Evolutionary conservation across 352 stramenopile genomes (phyloP), one percentile per base, ranked within the genome.

Genomic region (Phytophthora citrophthora): DNA sequence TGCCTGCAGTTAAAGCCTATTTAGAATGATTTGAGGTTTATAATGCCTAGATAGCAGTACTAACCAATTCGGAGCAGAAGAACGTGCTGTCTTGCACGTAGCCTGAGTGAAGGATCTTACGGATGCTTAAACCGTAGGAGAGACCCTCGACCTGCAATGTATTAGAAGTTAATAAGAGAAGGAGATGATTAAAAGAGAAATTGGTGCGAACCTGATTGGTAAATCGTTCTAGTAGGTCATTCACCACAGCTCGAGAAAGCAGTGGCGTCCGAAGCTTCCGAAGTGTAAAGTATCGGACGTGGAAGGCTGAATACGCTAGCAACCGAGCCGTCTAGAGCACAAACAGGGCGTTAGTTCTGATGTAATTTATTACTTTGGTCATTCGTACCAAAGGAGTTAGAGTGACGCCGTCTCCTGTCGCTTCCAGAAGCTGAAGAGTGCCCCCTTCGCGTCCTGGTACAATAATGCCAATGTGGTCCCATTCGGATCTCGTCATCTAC

Each of bases 51-150:
- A 34, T 4, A 34, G 8, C 29, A 9, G 8, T 26, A 59, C 72
- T 31, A 54, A 91, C 82, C 31, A 91, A 72, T 52, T 91, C 82
- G 0, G 82, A 91, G 72, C 82, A 91, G 39, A 91, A 91, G 54
- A 80, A 91, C 39, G 79, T 69, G 18, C 48, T 53, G 23, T 41
- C 39, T 12, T 40, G 52, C 15, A 45, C 61, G 11, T 64, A 43
- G 32, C 60, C 59, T 0, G 77, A 59, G 7, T 72, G 70, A 3
- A 91, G 60, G 10, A 91, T 47, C 44, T 81, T 84, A 15, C 65
- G 64, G 15, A 91, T 44, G 26, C 70, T 86, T 41, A 91, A 66
- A 10, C 74, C 78, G 64, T 91, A 91, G 8, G 74, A 60, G 32
- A 70, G 62, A 4, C 77, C 77, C 26, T 83, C 72, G 0, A 86